A percentile compares a stretch with the other conserved stretches of the same genome.
phyloP scores from a whole-genome alignment of 805 yeast genomes.

The Jamesozyma spencerorum region DNA sequence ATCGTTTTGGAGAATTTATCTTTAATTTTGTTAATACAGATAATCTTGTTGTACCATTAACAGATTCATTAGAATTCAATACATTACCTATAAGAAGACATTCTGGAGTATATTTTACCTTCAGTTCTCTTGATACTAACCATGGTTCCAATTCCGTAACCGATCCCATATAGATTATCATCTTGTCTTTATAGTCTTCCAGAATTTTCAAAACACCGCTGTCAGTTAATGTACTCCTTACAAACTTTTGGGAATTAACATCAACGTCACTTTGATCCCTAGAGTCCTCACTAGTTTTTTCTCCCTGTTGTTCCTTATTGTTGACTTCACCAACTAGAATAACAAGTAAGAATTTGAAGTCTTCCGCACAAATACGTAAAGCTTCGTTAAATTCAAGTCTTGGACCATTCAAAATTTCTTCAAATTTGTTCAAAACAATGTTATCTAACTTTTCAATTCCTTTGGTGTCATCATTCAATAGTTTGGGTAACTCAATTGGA shows the following conservation, averaged over 20 bases:
- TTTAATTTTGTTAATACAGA: conserved; percentile 29
- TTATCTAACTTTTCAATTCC: neutral
- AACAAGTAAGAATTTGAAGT: conserved; percentile 44
- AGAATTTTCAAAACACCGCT: conserved; percentile 34
- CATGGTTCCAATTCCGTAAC: conserved; percentile 56
- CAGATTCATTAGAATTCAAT: conserved; percentile 35
- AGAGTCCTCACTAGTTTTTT: conserved; percentile 1
- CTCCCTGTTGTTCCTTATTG: neutral
- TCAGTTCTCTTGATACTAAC: conserved; percentile 51
- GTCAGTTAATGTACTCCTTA: conserved; percentile 40
- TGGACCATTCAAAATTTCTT: conserved; percentile 4
- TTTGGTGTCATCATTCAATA: conserved; percentile 4
- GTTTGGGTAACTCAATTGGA: conserved; percentile 7
- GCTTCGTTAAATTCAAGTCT: conserved; percentile 36
- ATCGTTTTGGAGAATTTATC: conserved; percentile 26
- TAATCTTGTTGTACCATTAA: conserved; percentile 28
- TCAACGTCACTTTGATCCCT: conserved; percentile 8
- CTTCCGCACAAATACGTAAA: conserved; percentile 31
- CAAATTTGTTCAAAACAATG: conserved; percentile 4
- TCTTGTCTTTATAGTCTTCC: conserved; percentile 31
- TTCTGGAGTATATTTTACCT: conserved; percentile 47
- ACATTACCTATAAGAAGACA: conserved; percentile 46
- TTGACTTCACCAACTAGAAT: conserved; percentile 37
- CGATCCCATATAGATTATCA: conserved; percentile 57
- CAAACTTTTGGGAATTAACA: conserved; percentile 31